Evolutionary conservation across 2,329 filamentous ascomycete species (phyloP), one percentile per base, ranked within the genome.

Genomic region (Dactylellina leptospora): DNA sequence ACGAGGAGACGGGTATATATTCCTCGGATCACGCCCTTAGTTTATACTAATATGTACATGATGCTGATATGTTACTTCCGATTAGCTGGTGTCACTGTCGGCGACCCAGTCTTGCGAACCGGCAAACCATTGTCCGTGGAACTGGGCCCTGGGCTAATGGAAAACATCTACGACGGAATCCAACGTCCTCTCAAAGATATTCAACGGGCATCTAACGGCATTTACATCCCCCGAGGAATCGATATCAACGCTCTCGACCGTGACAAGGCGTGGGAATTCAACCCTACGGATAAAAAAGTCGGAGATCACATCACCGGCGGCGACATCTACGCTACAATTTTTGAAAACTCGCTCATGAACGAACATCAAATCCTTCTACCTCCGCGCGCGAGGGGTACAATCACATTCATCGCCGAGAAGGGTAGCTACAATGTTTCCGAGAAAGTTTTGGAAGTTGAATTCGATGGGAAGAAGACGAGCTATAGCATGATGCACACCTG

Each of bases 91-190:
- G 90, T 99, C 76, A 96, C 88, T 76, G 93, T 99, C 76, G 95
- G 95, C 79, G 95, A 99, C 80, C 95, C 95, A 54, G 95, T 99
- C 76, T 78, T 83, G 73, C 87, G 93, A 78, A 97, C 93, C 66
- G 91, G 92, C 81, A 97, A 97, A 85, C 95, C 95, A 75, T 85
- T 99, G 62, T 97, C 95, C 68, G 95, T 99, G 82, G 95, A 99
- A 82, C 89, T 99, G 50, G 95, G 95, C 54, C 95, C 95, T 75
- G 95, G 95, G 80, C 84, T 99, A 81, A 92, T 99, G 86, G 93
- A 97, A 83, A 97, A 95, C 76, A 99, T 99, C 81, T 99, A 97
- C 85, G 95, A 99, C 81, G 95, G 95, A 83, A 99, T 99, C 78
- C 95, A 99, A 82, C 89, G 95, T 79, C 95, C 95, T 54, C 88